Evolutionary conservation across 2,329 filamentous ascomycete species (phyloP).

Genomic region (Paraphaeosphaeria sporulosa): DNA sequence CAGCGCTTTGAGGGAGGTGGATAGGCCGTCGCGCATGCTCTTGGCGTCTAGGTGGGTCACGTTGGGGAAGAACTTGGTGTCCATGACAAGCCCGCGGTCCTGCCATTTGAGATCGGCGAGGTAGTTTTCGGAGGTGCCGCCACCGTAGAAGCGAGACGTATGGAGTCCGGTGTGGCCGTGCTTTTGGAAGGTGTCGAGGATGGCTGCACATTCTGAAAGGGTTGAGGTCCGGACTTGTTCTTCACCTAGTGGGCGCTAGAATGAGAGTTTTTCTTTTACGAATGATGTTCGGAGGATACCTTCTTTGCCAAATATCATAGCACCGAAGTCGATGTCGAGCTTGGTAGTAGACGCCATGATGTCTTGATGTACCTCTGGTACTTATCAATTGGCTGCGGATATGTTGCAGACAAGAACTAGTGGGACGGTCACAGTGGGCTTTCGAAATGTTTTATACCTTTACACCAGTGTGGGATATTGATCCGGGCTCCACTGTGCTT

Average conservation of each 20-base stretch:
- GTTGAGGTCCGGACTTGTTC: conserved; percentile 30
- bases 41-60: conserved; percentile 36
- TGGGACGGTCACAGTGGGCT: neutral
- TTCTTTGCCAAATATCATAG: conserved; percentile 49
- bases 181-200: conserved; percentile 41
- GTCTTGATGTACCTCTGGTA: no score
- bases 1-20: conserved; percentile 50
- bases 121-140: conserved; percentile 41
- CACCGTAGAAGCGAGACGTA: conserved; percentile 50
- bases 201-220: conserved; percentile 25
- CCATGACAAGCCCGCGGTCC: conserved; percentile 5
- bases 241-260: conserved; percentile 19
- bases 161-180: conserved; percentile 47
- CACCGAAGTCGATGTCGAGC: conserved; percentile 45
- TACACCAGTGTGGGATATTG: neutral
- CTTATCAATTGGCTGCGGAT: neutral
- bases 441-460: neutral
- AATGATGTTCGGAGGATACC: conserved; percentile 19
- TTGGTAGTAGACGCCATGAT: conserved; percentile 23
- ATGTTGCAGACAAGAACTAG: neutral
- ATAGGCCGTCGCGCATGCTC: conserved; percentile 45
- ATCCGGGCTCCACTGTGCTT: neutral
- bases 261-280: no score
- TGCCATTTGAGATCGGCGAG: conserved; percentile 12
- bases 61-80: conserved; percentile 12